Conservation (phyloP, 148 eudicot species). For the Rhododendron simsii region DNA sequence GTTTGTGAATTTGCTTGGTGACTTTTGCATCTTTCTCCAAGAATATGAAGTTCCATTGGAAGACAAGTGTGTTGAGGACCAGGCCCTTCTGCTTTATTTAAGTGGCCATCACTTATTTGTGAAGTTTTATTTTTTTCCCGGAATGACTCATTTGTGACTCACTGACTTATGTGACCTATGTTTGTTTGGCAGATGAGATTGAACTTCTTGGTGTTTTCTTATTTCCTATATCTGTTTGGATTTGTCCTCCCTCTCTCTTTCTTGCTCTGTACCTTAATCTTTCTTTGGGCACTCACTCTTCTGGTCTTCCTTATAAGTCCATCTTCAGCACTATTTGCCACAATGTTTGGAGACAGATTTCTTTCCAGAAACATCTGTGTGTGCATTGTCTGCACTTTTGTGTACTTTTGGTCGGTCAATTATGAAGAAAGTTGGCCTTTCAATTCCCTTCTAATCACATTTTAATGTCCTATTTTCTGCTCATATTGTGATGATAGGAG, state of each 20-base stretch:
- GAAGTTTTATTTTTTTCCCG: not conserved
- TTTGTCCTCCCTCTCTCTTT: not conserved
- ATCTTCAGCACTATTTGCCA: not conserved
- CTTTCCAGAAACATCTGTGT: not conserved
- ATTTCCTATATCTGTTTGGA: not conserved
- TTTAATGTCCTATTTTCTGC: not conserved
- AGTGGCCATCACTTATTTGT: not conserved
- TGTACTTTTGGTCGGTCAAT: not conserved
- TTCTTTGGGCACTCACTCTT: not conserved
- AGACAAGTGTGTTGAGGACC: not conserved
- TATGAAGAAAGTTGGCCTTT: not conserved
- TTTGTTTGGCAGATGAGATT: not conserved
- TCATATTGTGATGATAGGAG: not conserved
- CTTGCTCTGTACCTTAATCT: not conserved
- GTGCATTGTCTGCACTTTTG: not conserved
- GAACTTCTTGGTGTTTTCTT: not conserved
- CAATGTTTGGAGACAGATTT: not conserved
- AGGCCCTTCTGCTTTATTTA: not conserved
- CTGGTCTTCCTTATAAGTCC: not conserved
- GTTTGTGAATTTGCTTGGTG: slow-evolving; percentile 1
- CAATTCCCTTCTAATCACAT: not conserved
- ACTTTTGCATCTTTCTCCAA: not conserved
- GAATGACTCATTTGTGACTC: not conserved
- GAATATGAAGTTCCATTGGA: not conserved
- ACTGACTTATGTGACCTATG: not conserved